Conservation (phyloP, 805 yeast species). For the Saturnispora gosingensis region DNA sequence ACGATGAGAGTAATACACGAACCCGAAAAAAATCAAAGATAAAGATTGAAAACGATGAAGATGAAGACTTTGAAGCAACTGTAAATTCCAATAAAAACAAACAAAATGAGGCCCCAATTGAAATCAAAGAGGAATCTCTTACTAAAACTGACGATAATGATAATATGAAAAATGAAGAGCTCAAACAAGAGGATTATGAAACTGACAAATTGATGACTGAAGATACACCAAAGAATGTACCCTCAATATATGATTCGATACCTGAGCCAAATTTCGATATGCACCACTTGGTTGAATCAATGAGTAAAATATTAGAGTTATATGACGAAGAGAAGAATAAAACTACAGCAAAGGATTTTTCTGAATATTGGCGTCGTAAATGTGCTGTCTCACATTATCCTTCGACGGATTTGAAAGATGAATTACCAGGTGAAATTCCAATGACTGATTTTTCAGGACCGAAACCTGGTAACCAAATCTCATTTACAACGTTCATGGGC, state of each 20-base stretch:
- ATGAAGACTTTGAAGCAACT: neutral
- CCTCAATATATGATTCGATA: constrained; percentile 33
- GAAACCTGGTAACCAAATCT: constrained; percentile 86
- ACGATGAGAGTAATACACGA: constrained; percentile 10
- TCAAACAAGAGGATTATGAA: neutral
- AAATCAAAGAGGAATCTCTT: neutral
- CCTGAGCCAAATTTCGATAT: constrained; percentile 10
- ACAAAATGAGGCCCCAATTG: neutral
- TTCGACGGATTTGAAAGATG: constrained; percentile 56
- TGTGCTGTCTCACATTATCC: constrained; percentile 93
- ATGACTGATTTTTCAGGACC: constrained; percentile 74
- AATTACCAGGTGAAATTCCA: constrained; percentile 85
- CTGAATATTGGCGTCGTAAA: constrained; percentile 59
- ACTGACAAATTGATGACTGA: constrained; percentile 16
- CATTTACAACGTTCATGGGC: constrained; percentile 76
- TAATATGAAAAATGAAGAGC: neutral
- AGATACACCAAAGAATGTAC: constrained; percentile 27
- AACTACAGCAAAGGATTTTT: constrained; percentile 43
- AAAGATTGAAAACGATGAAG: constrained; percentile 5
- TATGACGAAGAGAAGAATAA: constrained; percentile 44
- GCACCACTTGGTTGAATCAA: constrained; percentile 16
- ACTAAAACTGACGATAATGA: constrained; percentile 10
- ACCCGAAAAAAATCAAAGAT: neutral
- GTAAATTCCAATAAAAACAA: neutral
- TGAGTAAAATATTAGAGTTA: constrained; percentile 16